phyloP scores from a whole-genome alignment of 495 filamentous ascomycete genomes.

The Hypoxylon perforatum region DNA sequence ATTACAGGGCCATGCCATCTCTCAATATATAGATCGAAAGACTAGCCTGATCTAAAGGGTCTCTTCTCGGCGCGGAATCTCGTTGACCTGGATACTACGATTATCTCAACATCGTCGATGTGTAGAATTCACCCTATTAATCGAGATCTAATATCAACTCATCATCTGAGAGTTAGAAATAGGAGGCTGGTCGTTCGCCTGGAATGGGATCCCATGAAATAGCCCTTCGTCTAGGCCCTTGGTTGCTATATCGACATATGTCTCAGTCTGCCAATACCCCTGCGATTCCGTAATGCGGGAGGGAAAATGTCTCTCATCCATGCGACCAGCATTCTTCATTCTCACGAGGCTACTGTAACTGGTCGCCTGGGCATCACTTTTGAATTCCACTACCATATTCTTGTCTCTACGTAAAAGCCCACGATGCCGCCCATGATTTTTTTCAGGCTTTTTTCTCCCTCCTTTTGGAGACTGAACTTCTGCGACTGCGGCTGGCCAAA shows the following conservation, averaged over 20 bases:
- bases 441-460: neutral
- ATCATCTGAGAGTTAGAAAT: conserved; percentile 2
- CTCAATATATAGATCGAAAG: too few species aligned
- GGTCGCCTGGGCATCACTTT: conserved; percentile 33
- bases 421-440: conserved; percentile 11
- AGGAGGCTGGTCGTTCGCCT: conserved; percentile 5
- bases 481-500: neutral
- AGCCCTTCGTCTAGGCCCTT: conserved; percentile 20
- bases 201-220: conserved; percentile 22
- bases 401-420: conserved; percentile 22
- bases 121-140: conserved; percentile 1
- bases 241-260: conserved; percentile 34
- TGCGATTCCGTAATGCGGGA: neutral
- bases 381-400: conserved; percentile 32
- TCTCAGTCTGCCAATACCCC: conserved; percentile 13
- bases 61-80: neutral
- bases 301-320: conserved; percentile 25
- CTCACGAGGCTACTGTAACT: neutral
- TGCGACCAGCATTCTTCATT: conserved; percentile 30
- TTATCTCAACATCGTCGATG: neutral
- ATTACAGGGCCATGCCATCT: too few species aligned
- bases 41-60: neutral
- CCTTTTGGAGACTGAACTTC: neutral
- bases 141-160: conserved; percentile 22
- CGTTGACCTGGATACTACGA: conserved; percentile 16